Evolutionary conservation across 1,284 basidiomycete genomes (phyloP), one percentile per base, ranked within the genome.

Genomic region (Kalmanozyma brasiliensis): DNA sequence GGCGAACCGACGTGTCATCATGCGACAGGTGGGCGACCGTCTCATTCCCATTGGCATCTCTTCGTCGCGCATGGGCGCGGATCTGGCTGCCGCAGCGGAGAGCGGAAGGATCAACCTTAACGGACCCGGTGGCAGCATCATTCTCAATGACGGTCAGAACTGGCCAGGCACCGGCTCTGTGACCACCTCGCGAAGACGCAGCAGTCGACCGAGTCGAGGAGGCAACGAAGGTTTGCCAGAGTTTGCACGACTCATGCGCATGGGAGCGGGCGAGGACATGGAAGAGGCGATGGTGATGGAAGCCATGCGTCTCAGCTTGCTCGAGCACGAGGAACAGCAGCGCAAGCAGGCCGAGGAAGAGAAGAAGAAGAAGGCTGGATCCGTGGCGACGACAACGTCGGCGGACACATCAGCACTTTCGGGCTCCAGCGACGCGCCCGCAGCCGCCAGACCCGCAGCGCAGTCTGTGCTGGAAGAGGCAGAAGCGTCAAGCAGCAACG

Each of bases 201-300:
- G 67, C 45, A 70, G 67, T 43, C 56, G 67, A 22, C 61, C 61
- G 22, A 67, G 57, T 37, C 52, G 64, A 5, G 55, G 62, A 13
- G 65, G 40, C 17, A 47, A 20, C 16, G 58, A 58, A 4, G 61
- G 69, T 11, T 22, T 66, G 38, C 53, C 47, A 5, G 93, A 63
- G 89, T 91, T 46, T 90, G 96, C 53, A 89, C 91, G 68, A 91
- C 93, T 52, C 89, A 91, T 43, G 93, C 93, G 34, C 88, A 91
- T 34, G 87, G 94, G 63, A 88, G 93, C 43, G 36, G 90, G 90
- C 13, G 89, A 90, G 79, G 92, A 94, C 83, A 83, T 94, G 62
- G 93, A 95, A 84, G 93, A 95, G 91, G 84, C 98, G 43, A 97
- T 98, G 94, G 86, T 99, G 51, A 94, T 95, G 92, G 95, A 98